Percentiles rank a stretch among this genome's conserved stretches.
Conservation (phyloP, 495 filamentous ascomycete genomes). For the Neurospora sublineolata region DNA sequence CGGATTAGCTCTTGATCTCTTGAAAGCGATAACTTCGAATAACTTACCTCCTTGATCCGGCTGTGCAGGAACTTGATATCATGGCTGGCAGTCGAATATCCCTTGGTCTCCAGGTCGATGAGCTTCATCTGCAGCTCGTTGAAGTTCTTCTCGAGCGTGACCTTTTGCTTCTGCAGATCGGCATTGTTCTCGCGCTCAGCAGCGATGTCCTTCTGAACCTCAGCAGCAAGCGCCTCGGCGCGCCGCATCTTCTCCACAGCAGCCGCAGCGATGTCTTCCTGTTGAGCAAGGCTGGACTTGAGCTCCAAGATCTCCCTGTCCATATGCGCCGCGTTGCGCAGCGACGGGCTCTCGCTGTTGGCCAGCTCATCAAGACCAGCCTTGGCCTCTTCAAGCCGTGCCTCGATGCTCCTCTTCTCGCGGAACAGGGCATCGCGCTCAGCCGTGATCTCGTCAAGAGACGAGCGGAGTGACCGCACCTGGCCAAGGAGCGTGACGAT, state of each 20-base stretch:
- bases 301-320: conserved; percentile 86
- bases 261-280: conserved; percentile 85
- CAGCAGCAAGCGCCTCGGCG: conserved; percentile 74
- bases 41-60: conserved; percentile 83
- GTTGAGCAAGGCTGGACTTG: conserved; percentile 79
- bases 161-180: conserved; percentile 85
- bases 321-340: conserved; percentile 82
- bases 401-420: conserved; percentile 83
- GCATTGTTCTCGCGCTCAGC: conserved; percentile 75
- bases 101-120: conserved; percentile 92
- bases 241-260: conserved; percentile 98
- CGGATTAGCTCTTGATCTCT: conserved; percentile 13
- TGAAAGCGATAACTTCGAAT: not conserved
- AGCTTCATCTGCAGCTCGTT: conserved; percentile 86
- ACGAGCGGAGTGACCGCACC: conserved; percentile 70
- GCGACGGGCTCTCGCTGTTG: conserved; percentile 74
- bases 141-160: conserved; percentile 73
- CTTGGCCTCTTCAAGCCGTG: conserved; percentile 76
- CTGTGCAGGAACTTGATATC: conserved; percentile 93
- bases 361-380: conserved; percentile 86
- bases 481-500: conserved; percentile 86
- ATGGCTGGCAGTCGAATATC: conserved; percentile 84
- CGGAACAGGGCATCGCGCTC: conserved; percentile 77
- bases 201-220: conserved; percentile 92
- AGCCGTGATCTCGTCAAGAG: conserved; percentile 72